phyloP scores from a whole-genome alignment of 768 basidiomycete species.

The Tylopilus cervinicoccineus region DNA sequence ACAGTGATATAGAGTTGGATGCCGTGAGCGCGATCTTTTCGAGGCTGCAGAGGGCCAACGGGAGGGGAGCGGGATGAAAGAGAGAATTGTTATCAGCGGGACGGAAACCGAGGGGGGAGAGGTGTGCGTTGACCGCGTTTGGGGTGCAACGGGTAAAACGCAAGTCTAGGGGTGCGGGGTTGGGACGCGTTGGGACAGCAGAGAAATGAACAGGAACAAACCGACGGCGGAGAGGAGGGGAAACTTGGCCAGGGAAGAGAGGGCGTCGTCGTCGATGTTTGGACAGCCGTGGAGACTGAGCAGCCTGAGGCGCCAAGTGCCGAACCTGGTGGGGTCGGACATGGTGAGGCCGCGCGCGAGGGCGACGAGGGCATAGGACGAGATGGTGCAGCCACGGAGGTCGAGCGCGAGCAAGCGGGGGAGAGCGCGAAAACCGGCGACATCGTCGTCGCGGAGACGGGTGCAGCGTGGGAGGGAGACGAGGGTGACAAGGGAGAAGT shows the following conservation, averaged over 20 bases:
- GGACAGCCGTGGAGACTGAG: slow-evolving; percentile 53
- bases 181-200: slow-evolving; percentile 1
- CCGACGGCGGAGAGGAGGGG: slow-evolving; percentile 61
- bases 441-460: slow-evolving; percentile 56
- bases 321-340: slow-evolving; percentile 25
- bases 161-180: slow-evolving; percentile 36
- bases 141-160: slow-evolving; percentile 44
- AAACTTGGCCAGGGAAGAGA: slow-evolving; percentile 42
- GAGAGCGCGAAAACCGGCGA: slow-evolving; percentile 47
- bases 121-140: slow-evolving; percentile 13
- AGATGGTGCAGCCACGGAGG: slow-evolving; percentile 49
- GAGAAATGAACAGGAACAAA: slow-evolving; percentile 28
- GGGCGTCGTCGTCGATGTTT: slow-evolving; percentile 42
- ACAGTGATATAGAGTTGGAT: slow-evolving; percentile 20
- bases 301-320: slow-evolving; percentile 58
- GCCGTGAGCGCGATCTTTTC: slow-evolving; percentile 18
- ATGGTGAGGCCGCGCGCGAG: slow-evolving; percentile 45
- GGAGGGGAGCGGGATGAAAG: slow-evolving; percentile 42
- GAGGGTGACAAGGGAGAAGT: slow-evolving; percentile 64
- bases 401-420: slow-evolving; percentile 63
- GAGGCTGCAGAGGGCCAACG: slow-evolving; percentile 32
- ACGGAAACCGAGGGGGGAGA: slow-evolving; percentile 23
- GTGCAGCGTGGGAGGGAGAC: slow-evolving; percentile 54
- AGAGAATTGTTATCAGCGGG: slow-evolving; percentile 29
- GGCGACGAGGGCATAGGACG: slow-evolving; percentile 47